Percentiles rank a stretch among this genome's conserved stretches.
phyloP scores from a whole-genome alignment of 371 early-diverging fungal genomes.

The Actinomortierella ambigua region DNA sequence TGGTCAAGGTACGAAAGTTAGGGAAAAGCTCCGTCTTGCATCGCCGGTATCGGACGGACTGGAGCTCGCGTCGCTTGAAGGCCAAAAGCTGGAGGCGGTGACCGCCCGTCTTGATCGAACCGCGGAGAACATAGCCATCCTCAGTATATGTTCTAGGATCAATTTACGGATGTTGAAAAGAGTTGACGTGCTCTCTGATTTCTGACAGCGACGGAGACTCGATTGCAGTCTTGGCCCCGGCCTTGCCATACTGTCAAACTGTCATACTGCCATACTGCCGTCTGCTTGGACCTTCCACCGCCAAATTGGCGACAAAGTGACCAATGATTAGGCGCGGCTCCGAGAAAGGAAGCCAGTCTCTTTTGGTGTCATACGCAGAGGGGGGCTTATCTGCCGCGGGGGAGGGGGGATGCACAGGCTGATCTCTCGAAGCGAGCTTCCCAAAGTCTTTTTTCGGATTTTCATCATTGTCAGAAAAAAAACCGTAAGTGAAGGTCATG shows the following conservation, averaged over 20 bases:
- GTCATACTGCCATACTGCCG: neutral
- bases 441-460: conserved; percentile 8
- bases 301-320: too few relatives aligned
- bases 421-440: too few relatives aligned
- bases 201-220: neutral
- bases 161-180: neutral
- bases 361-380: too few relatives aligned
- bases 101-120: conserved; percentile 20
- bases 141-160: conserved; percentile 3
- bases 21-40: too few relatives aligned
- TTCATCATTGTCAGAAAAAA: conserved; percentile 5
- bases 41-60: too few relatives aligned
- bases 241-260: neutral
- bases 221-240: too few relatives aligned
- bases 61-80: conserved; percentile 17
- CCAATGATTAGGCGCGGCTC: too few relatives aligned
- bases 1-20: too few relatives aligned
- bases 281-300: too few relatives aligned
- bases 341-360: too few relatives aligned
- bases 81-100: conserved; percentile 10
- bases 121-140: conserved; percentile 14
- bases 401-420: too few relatives aligned
- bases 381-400: too few relatives aligned
- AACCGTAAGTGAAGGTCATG: conserved; percentile 12
- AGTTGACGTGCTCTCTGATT: conserved; percentile 10